Base-by-base conservation (phyloP, 192 early-diverging fungal genomes). In the Entophlyctis luteolus region DNA sequence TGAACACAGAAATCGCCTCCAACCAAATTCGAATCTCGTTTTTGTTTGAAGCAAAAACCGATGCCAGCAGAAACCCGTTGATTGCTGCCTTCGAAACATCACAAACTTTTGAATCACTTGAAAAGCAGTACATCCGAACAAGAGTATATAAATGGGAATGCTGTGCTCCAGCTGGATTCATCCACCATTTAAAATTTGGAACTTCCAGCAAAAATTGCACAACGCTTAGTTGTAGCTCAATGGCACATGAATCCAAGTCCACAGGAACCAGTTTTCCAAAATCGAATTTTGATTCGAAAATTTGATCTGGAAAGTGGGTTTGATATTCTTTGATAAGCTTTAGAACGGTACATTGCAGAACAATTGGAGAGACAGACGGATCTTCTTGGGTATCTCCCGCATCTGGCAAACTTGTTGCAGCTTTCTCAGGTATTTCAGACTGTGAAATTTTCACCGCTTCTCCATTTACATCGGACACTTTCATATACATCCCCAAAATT, bases 271-370 rank as follows among this genome's bases (percentile, higher is more conserved):
- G 74, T 56, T 89, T 90, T 37, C 85, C 86, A 38, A 84, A 74
- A 69, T 92, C 88, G 52, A 92, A 88, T 35, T 86, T 80, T 25
- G 84, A 77, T 56, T 92, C 88, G 33, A 79, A 73, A n/a, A 90
- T 69, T 3, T 81, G 60, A 22, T 86, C 81, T 0, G 90, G 87
- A 12, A 89, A 74, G 48, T 80, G 80, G 27, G 76, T 79, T 55
- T 90, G 85, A 63, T 90, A 92, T 33, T 83, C 81, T 35, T 80
- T 72, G 33, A 92, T 77, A 12, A 92, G 68, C 36, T 79, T 72
- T 2, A 92, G 62, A 1, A 81, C 67, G 5, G 77, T 72, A 47
- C 82, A 85, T 39, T 85, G 67, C 38, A 90, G 54, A 36, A 83
- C 55, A 22, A 80, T 67, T 14, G 77, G 28, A 52, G 81, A 55